Evolutionary conservation across 2,329 filamentous ascomycete species (phyloP).

Genomic region (Byssoonygena ceratinophila): DNA sequence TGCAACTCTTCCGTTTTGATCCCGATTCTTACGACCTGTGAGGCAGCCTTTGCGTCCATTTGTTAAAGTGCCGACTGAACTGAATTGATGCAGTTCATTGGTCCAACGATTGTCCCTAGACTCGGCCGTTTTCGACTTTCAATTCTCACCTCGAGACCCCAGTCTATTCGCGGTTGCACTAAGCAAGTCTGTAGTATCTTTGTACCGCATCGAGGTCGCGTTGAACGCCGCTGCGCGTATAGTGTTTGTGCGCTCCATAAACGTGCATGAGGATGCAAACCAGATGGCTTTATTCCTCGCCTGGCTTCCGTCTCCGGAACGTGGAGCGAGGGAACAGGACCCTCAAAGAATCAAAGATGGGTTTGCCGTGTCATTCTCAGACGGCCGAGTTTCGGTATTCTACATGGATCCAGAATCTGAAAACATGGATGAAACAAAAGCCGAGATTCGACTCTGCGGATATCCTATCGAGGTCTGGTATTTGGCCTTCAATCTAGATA

Average conservation of each 20-base stretch:
- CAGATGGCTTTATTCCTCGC: constrained; percentile 61
- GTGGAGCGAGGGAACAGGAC: constrained; percentile 19
- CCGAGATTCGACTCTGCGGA: constrained; percentile 61
- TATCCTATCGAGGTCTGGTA: constrained; percentile 34
- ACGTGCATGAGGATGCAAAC: constrained; percentile 43
- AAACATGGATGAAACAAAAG: constrained; percentile 41
- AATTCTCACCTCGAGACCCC: constrained; percentile 55
- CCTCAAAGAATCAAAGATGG: constrained; percentile 29
- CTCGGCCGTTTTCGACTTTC: constrained; percentile 72
- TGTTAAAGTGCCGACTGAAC: constrained; percentile 18
- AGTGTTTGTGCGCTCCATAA: constrained; percentile 34
- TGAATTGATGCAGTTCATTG: constrained; percentile 36
- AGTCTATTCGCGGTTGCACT: constrained; percentile 62
- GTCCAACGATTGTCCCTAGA: constrained; percentile 53
- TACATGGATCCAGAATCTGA: constrained; percentile 31
- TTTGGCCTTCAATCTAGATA: constrained; percentile 20
- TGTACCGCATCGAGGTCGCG: constrained; percentile 28
- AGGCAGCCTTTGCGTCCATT: constrained; percentile 16
- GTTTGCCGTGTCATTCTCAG: constrained; percentile 61
- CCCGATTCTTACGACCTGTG: constrained; percentile 24
- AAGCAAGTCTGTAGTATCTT: constrained; percentile 49
- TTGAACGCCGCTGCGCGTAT: constrained; percentile 19
- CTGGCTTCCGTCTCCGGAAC: constrained; percentile 50
- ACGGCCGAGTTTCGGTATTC: constrained; percentile 52
- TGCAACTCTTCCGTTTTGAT: constrained; percentile 54